These are phyloP conservation scores for Hymenoscyphus salicellus DNA, from an alignment of 2,329 filamentous ascomycete species.

Conservation along the genomic window DNA sequence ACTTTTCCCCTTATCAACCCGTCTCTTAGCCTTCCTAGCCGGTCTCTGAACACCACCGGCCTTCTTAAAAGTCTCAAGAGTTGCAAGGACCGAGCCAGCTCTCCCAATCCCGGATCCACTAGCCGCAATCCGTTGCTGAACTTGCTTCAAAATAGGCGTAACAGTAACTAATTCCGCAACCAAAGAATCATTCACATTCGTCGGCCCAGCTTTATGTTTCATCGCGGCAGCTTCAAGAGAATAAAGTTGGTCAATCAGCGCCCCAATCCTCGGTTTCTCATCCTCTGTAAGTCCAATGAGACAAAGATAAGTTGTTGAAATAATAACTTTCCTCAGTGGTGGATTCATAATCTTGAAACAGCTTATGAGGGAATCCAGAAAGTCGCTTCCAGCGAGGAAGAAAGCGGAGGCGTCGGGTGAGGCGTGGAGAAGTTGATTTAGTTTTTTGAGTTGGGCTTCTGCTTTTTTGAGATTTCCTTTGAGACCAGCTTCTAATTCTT, in stretches of 20 bases:
- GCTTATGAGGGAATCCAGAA: conserved; percentile 70
- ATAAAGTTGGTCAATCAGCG: conserved; percentile 81
- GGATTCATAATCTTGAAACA: conserved; percentile 65
- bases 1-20: conserved; percentile 65
- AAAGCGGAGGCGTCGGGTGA: conserved; percentile 57
- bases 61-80: conserved; percentile 59
- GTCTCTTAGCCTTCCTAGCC: conserved; percentile 51
- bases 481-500: conserved; percentile 59
- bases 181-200: conserved; percentile 65
- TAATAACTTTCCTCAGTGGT: conserved; percentile 62
- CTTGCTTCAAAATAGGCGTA: conserved; percentile 68
- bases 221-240: conserved; percentile 71
- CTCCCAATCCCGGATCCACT: conserved; percentile 51
- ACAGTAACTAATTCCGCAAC: conserved; percentile 77
- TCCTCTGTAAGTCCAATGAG: conserved; percentile 67
- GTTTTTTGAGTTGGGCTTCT: conserved; percentile 52
- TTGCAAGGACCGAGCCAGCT: conserved; percentile 58
- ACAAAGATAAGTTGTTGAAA: conserved; percentile 73
- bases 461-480: conserved; percentile 53
- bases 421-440: conserved; percentile 63
- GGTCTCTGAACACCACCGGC: conserved; percentile 51
- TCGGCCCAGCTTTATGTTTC: conserved; percentile 54
- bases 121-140: conserved; percentile 53
- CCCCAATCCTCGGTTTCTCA: conserved; percentile 65
- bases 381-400: conserved; percentile 82